Evolutionary conservation across 1,284 basidiomycete genomes (phyloP).

Genomic region (Ceratobasidium sp.): DNA sequence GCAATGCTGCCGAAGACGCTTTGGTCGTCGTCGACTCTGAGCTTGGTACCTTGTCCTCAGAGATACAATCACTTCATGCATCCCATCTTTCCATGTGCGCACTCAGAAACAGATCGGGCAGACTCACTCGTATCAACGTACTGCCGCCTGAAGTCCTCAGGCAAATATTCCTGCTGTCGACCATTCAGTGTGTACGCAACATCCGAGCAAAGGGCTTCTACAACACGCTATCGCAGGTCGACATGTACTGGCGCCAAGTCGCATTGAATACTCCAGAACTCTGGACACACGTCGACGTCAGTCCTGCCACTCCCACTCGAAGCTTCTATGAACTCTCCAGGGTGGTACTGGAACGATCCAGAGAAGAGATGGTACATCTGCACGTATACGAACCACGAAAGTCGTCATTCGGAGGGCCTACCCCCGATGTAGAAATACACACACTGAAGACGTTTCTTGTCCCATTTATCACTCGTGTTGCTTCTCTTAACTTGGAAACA

Average conservation of each 20-base stretch:
- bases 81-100: not conserved
- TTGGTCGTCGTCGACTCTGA: not conserved
- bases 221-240: not conserved
- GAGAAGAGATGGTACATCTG: not conserved
- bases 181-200: not conserved
- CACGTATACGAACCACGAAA: not conserved
- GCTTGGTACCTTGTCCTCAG: not conserved
- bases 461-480: not conserved
- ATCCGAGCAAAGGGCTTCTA: not conserved
- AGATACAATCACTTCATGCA: not conserved
- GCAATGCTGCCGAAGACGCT: not conserved
- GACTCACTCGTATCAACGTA: not conserved
- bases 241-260: not conserved
- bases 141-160: not conserved
- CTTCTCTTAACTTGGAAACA: not conserved
- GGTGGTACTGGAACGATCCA: not conserved
- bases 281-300: conserved; percentile 10
- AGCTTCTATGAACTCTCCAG: not conserved
- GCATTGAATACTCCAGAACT: not conserved
- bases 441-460: not conserved
- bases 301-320: not conserved
- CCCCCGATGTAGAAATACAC: not conserved
- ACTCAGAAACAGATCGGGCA: not conserved
- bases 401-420: not conserved
- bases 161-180: not conserved